Base-by-base conservation (phyloP, 768 basidiomycete species). In the Tylopilus cervinicoccineus region DNA sequence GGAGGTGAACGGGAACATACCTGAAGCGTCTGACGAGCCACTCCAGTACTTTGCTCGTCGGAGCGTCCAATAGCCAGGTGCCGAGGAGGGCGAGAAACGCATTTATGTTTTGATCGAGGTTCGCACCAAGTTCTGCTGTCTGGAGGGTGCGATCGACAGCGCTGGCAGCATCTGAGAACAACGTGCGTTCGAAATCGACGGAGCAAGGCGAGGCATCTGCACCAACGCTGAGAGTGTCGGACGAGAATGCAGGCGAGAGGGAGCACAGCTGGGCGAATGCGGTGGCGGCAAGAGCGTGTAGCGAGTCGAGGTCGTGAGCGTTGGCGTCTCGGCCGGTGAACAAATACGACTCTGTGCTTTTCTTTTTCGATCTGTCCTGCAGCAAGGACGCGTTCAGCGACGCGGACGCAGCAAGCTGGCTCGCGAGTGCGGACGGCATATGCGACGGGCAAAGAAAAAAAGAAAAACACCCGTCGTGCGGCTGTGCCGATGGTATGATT, bases 11-110 rank as follows among this genome's bases (percentile, higher is more conserved):
- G 1, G 3, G 42, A 5, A 14, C 80, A 34, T 54, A 91, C 94
- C 94, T 84, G 69, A 97, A 96, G 48, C 93, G 75, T 59, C 90
- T 75, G 4, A 98, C 91, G 22, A 98, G 78, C 95, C 95, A 99
- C 61, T 99, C 96, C 23, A 99, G 62, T 9, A 90, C 79, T 64
- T 87, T 93, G 17, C 83, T 84, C 0, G 90, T 79, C 0, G 91
- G 87, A 28, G 80, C 72, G 33, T 95, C 84, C 70, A 92, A 75
- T 36, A 98, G 67, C 74, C 87, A 89, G 9, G 83, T 85, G 3
- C 90, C 89, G 14, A 99, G 72, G 36, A 85, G 65, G 34, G 77
- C 68, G 37, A 97, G 60, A 58, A 91, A 87, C 7, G 70, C 71
- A 19, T 74, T 72, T 47, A 98, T 73, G 5, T 71, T 67, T 16